Conservation (phyloP, 495 filamentous ascomycete species). For the Penicillium alfredii region DNA sequence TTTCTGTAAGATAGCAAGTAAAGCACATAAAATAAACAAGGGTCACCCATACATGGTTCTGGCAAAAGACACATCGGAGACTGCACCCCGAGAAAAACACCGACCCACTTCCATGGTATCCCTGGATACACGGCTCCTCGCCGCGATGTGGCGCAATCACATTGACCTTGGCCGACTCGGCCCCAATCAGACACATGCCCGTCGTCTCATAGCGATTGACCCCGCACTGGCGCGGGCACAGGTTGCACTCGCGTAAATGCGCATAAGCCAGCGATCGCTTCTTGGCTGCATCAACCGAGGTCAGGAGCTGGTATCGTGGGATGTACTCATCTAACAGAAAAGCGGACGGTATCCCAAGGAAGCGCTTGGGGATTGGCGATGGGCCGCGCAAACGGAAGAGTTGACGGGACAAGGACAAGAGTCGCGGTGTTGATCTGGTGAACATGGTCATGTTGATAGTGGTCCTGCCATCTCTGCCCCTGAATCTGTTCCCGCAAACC, state of each 20-base stretch:
- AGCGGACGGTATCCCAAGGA: conserved; percentile 66
- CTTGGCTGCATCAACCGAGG: conserved; percentile 51
- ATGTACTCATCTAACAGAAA: conserved; percentile 70
- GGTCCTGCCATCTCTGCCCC: conserved; percentile 1
- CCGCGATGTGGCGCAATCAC: conserved; percentile 59
- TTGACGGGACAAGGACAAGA: neutral
- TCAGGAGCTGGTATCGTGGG: conserved; percentile 58
- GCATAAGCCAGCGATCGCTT: conserved; percentile 63
- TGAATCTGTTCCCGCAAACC: no score
- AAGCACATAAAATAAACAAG: no score
- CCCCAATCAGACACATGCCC: conserved; percentile 68
- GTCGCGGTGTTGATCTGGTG: conserved; percentile 3
- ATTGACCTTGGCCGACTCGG: conserved; percentile 63
- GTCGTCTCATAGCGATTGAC: conserved; percentile 69
- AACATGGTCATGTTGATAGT: conserved; percentile 10
- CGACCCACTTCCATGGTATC: conserved; percentile 64
- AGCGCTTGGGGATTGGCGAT: conserved; percentile 20
- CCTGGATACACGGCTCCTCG: conserved; percentile 69
- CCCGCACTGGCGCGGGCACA: conserved; percentile 66
- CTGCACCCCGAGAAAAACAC: conserved; percentile 76
- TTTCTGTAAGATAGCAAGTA: no score
- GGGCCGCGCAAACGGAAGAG: conserved; percentile 2
- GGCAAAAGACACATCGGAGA: conserved; percentile 73
- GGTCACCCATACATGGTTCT: conserved; percentile 61
- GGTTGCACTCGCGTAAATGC: conserved; percentile 66